Evolutionary conservation across 192 early-diverging fungal species (phyloP), one percentile per base, ranked within the genome.

Genomic region (Backusella circina): DNA sequence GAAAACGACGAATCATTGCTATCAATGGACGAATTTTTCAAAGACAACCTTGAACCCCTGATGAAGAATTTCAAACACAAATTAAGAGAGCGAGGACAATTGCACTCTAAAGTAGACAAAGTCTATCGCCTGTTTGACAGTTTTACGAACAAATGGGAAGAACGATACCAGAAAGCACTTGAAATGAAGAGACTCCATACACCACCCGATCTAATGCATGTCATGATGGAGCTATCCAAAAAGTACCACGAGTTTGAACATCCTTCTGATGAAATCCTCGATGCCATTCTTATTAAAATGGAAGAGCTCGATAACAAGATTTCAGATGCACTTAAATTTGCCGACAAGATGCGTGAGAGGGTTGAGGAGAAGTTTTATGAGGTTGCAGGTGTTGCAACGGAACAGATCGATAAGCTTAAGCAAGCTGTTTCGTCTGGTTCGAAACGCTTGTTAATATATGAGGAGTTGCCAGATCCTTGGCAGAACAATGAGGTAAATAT

Each of bases 401-500:
- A 82, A 30, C 83, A 84, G 30, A 81, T 86, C 12, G 82, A 84
- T 47, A 77, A 83, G 38, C 72, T 84, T 32, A 81, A 85, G 57
- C 79, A 78, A 23, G 84, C 86, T 7, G 82, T 84, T 0, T 75
- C 84, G 4, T 79, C 76, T 31, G 89, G 88, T 0, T 85, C 86
- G 9, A 86, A 85, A 50, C 75, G 89, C 21, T 68, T 90, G 57
- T 70, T 90, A 31, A 64, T 78, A 15, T 90, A 87, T 72, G 88
- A 90, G 15, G 89, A 90, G 54, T 57, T 90, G 21, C 89, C 89
- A 28, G 73, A 77, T 26, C 84, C 85, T 67, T 90, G 88, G 86
- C 86, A 84, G 61, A 84, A 86, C 51, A 90, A 90, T 61, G 77
- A 80, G 44, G 67, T 74, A 57, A 57, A 21, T 51, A 51, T 12